Conservation (phyloP, 345 rosid genomes). For the Eucalyptus brandiana region DNA sequence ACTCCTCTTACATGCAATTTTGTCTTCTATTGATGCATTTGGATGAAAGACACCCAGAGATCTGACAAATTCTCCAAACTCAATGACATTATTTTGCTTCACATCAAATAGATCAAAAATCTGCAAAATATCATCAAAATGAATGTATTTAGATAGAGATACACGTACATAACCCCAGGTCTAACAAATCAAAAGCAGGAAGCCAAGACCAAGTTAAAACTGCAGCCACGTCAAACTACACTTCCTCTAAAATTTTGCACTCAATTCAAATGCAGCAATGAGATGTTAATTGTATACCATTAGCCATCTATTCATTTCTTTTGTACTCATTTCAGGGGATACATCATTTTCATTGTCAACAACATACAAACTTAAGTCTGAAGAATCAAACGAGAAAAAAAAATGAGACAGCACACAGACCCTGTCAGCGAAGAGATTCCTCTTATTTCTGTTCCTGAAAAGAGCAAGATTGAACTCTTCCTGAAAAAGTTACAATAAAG, state of each 20-base stretch:
- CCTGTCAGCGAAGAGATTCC: constrained; percentile 88
- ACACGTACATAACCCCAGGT: neutral
- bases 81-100: constrained; percentile 85
- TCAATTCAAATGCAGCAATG: neutral
- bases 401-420: constrained; percentile 11
- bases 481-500: constrained; percentile 8
- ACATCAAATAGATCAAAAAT: constrained; percentile 78
- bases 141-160: neutral
- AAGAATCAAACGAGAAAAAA: neutral
- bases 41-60: constrained; percentile 85
- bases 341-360: neutral
- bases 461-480: constrained; percentile 94
- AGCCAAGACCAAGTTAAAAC: neutral
- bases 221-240: neutral
- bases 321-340: neutral
- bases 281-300: neutral
- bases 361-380: neutral
- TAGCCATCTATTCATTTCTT: neutral
- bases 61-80: constrained; percentile 86
- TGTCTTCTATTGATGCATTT: constrained; percentile 51
- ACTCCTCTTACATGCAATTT: constrained; percentile 49
- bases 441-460: constrained; percentile 58
- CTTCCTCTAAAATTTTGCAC: neutral
- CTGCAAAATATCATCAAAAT: constrained; percentile 8
- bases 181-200: neutral